Base-by-base conservation (phyloP, 805 yeast genomes). In the Kazachstania viticola region DNA sequence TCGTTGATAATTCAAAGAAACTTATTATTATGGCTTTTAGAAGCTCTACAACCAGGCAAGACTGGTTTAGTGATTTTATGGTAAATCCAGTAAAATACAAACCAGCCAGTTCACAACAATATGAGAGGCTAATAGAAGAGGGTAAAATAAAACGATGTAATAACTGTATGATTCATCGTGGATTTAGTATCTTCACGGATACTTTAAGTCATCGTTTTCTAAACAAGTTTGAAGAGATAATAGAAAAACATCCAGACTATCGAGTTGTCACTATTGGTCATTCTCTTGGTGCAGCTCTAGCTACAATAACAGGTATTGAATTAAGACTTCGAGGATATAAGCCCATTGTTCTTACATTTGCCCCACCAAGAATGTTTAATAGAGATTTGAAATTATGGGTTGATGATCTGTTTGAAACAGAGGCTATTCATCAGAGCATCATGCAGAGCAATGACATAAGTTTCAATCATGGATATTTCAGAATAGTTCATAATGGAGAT, bases 251-350 rank as follows among this genome's bases (percentile, higher is more conserved):
- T 44, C 69, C 73, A 0, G 65, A 62, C 16, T 77, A 73, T 47
- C 48, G 60, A 14, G 36, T 79, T 4, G 62, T 69, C 2, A 62
- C 77, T 2, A 60, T 75, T 1, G 93, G 93, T 0, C 94, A 82
- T 53, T 81, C 91, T 0, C 54, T 81, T 26, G 87, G 85, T 3
- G 93, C 77, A 5, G 85, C 87, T 0, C 51, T 78, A 31, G 77
- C 85, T 2, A 54, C 64, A 4, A 54, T 81, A 21, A 65, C 71
- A 7, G 88, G 79, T 0, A 61, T 73, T 15, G 91, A 80, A 44
- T 60, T 76, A 29, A 55, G 65, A 34, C 44, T 71, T 14, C 40
- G 69, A 46, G 83, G 82, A 0, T 58, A 56, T 35, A 50, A 68
- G 6, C 78, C 80, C 1, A 47, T 65, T 25, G 70, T 77, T 1